Percentiles rank a stretch among this genome's conserved stretches.
Evolutionary conservation across 1,284 basidiomycete species (phyloP).

Genomic region (Tausonia pullulans): DNA sequence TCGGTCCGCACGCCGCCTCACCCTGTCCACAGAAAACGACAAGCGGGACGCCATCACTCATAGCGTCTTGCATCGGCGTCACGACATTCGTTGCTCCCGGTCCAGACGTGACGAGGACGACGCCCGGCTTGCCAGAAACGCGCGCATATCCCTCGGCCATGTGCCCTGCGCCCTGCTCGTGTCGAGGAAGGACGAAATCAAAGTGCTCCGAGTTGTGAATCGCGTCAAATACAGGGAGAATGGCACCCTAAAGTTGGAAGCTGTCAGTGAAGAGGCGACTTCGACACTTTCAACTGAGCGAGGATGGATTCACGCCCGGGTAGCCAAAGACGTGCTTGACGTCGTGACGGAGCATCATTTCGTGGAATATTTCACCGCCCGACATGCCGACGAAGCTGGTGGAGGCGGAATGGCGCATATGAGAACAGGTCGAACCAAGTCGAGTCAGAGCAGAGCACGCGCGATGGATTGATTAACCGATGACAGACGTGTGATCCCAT

Average conservation of each 20-base stretch:
- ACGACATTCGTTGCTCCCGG: conserved; percentile 97
- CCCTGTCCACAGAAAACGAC: conserved; percentile 89
- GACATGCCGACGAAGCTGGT: conserved; percentile 74
- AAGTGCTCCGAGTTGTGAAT: conserved; percentile 95
- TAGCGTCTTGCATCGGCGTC: conserved; percentile 95
- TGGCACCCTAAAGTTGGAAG: conserved; percentile 50
- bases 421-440: conserved; percentile 13
- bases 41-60: conserved; percentile 87
- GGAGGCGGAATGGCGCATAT: too few species aligned
- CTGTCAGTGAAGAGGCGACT: too few species aligned
- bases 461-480: background rate
- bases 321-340: conserved; percentile 98
- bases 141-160: conserved; percentile 98
- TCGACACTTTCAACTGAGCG: too few species aligned
- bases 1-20: background rate
- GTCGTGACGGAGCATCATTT: conserved; percentile 96
- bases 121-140: conserved; percentile 93
- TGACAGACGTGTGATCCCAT: conserved; percentile 15
- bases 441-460: background rate
- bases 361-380: conserved; percentile 95
- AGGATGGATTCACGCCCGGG: conserved; percentile 48
- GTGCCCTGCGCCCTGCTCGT: conserved; percentile 96
- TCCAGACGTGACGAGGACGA: conserved; percentile 94
- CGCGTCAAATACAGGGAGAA: conserved; percentile 96
- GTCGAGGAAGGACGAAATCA: conserved; percentile 87